Evolutionary conservation across 768 basidiomycete species (phyloP).

Genomic region (Russula sp.): DNA sequence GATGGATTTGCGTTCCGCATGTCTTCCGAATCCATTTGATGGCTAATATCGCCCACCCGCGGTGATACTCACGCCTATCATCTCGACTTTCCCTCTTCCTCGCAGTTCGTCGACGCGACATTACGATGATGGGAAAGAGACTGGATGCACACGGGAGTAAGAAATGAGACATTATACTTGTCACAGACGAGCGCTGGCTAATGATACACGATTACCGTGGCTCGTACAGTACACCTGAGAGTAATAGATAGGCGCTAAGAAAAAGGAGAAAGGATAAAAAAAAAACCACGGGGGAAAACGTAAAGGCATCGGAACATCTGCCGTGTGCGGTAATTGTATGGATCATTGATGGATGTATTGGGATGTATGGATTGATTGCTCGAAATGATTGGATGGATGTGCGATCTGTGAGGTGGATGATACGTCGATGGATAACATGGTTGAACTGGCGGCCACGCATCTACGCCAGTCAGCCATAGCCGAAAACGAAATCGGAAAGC

Average conservation of each 20-base stretch:
- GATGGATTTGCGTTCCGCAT: neutral
- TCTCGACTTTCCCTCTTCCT: neutral
- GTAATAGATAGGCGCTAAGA: slow-evolving; percentile 26
- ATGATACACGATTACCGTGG: slow-evolving; percentile 27
- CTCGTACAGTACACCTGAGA: slow-evolving; percentile 26
- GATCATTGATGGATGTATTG: slow-evolving; percentile 8
- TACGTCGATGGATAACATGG: slow-evolving; percentile 16
- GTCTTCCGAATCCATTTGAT: neutral
- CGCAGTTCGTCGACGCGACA: neutral
- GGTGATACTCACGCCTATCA: neutral
- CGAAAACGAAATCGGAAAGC: slow-evolving; percentile 7
- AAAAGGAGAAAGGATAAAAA: slow-evolving; percentile 1
- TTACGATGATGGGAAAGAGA: neutral
- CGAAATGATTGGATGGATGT: slow-evolving; percentile 12
- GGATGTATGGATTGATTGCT: slow-evolving; percentile 2
- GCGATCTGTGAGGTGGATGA: slow-evolving; percentile 2
- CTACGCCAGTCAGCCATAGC: slow-evolving; percentile 19
- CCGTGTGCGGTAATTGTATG: slow-evolving; percentile 5
- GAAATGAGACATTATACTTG: slow-evolving; percentile 26
- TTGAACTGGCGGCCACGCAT: slow-evolving; percentile 19
- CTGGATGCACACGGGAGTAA: neutral
- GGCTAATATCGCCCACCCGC: neutral
- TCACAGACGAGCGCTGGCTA: slow-evolving; percentile 27
- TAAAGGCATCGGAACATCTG: slow-evolving; percentile 2
- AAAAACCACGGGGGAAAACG: neutral